phyloP scores from a whole-genome alignment of 2,329 filamentous ascomycete species.

The Colletotrichum sp. region DNA sequence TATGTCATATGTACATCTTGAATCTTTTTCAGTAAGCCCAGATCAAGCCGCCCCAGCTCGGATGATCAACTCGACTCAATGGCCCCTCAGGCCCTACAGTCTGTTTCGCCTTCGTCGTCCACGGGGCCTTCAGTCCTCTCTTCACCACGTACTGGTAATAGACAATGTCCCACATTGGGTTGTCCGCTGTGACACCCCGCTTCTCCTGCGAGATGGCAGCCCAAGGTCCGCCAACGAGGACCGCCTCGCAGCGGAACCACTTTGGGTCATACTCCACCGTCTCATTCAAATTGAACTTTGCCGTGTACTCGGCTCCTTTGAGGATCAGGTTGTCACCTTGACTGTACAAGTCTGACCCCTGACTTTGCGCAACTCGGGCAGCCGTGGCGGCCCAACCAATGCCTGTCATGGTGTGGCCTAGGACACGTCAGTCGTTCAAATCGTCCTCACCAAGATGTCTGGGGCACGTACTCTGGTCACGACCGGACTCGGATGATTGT shows the following conservation, averaged over 20 bases:
- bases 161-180: constrained; percentile 27
- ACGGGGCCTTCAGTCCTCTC: constrained; percentile 21
- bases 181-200: constrained; percentile 23
- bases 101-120: constrained; percentile 9
- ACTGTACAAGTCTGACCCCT: constrained; percentile 38
- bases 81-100: background rate
- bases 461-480: constrained; percentile 34
- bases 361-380: constrained; percentile 35
- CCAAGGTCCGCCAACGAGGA: constrained; percentile 44
- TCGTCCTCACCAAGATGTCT: accelerated
- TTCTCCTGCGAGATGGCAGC: constrained; percentile 29
- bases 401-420: constrained; percentile 30
- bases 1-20: background rate
- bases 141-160: constrained; percentile 38
- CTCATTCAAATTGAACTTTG: constrained; percentile 41
- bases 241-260: constrained; percentile 42
- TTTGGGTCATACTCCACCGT: constrained; percentile 37
- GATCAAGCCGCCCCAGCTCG: constrained; percentile 4
- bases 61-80: background rate
- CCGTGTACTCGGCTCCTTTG: constrained; percentile 40
- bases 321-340: constrained; percentile 36
- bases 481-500: constrained; percentile 38
- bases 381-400: constrained; percentile 39
- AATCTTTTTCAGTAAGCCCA: background rate
- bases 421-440: background rate